Base-by-base conservation (phyloP, 1,284 basidiomycete species). In the Farysia itapuensis region DNA sequence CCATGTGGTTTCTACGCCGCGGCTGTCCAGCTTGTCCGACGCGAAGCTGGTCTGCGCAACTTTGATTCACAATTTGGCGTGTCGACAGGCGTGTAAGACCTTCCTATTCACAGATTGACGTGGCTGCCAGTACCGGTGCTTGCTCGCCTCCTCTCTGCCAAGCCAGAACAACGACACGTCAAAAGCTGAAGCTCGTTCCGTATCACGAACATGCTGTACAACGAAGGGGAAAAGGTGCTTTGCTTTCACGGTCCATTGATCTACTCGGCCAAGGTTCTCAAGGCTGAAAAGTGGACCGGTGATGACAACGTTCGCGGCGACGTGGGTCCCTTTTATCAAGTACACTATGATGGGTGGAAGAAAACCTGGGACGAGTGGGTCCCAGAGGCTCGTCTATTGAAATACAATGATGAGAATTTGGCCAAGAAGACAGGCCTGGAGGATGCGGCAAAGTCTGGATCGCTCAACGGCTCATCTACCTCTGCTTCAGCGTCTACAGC, bases 341-440 rank as follows among this genome's bases (percentile, higher is more conserved):
- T 99, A 19, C 95, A 99, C 78, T 99, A 99, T 82, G 93, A 95
- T 77, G 95, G 95, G 4, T 99, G 95, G 95, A 98, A 97, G 78
- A 89, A 92, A 78, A 93, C 89, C 86, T 97, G 94, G 94, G 94
- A 97, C 79, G 94, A 98, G 81, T 97, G 91, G 91, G 94, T 97
- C 0, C 88, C 90, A 1, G 83, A 85, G 32, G 78, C 79, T 15
- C 86, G 95, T 4, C 80, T 97, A 35, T 81, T 97, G 45, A 97
- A 97, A 78, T 82, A 84, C 69, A 91, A 88, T 72, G 90, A 95
- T 56, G 81, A 83, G 33, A 94, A 92, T 64, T 81, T 94, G 30
- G 82, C 83, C n/a, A 81, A 86, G 58, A 90, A 96, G 75, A 76
- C 79, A 20, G 72, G 75, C n/a, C 67, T 83, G 4, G 65, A 54